Evolutionary conservation across 441 rosid species (phyloP), one percentile per base, ranked within the genome.

Genomic region (Gossypium davidsonii): DNA sequence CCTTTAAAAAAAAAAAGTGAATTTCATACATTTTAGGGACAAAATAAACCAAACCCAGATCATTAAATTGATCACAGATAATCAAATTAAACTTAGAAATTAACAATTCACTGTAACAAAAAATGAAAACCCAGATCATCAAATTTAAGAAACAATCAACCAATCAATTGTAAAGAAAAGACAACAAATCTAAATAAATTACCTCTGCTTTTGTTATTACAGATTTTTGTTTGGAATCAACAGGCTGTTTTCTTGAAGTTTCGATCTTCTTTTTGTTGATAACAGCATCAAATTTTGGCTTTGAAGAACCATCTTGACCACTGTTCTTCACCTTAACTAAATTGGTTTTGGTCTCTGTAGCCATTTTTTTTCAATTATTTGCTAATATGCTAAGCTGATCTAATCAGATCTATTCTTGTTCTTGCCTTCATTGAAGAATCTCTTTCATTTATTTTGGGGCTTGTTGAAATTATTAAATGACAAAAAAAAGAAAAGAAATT

Each of bases 191-290:
- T 26, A 18, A 71, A 60, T 46, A 28, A 17, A 66, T 49, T 77
- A 93, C 96, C 96, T 90, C 93, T 10, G 87, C 79, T 85, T 89
- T 93, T 17, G 76, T 26, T 42, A 78, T 49, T 72, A 76, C 78
- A 70, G 88, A 74, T 87, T 82, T 89, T 53, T 52, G 75, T 86
- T 84, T 84, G 10, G 80, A 34, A 75, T 78, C 89, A 66, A 79
- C 20, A 63, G 76, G 57, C 42, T 72, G 86, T 79, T 78, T 86
- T 78, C 11, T 76, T 18, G 91, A 82, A 81, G 23, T 74, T 14
- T 76, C 83, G 73, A 80, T 77, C 82, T 85, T 89, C 88, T 80
- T 90, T 76, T 60, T 86, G 74, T 80, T 82, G 20, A 73, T 39
- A 37, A 82, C 77, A 67, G 85, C 77, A 78, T 85, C 89, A 46